Evolutionary conservation across 768 basidiomycete species (phyloP).

Genomic region (Mycena filopes): DNA sequence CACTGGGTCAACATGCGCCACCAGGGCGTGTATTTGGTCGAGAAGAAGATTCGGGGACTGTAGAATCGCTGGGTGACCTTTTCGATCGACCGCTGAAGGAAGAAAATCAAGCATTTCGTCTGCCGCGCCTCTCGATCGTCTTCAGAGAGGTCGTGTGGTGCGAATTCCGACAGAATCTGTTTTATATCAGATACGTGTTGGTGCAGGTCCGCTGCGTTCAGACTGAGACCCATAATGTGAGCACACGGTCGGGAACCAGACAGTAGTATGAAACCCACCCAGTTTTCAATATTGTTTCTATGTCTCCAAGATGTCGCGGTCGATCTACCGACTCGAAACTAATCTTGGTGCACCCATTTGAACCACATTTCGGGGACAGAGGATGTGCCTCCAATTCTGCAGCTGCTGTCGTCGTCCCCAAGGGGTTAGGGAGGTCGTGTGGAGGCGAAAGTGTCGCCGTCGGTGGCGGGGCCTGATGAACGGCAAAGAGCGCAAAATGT

Average conservation of each 20-base stretch:
- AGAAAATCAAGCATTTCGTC: constrained; percentile 12
- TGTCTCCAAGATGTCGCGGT: background rate
- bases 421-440: background rate
- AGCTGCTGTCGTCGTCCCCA: background rate
- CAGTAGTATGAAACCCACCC: background rate
- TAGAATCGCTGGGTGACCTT: constrained; percentile 15
- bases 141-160: constrained; percentile 8
- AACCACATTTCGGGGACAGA: background rate
- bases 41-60: constrained; percentile 8
- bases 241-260: background rate
- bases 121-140: constrained; percentile 11
- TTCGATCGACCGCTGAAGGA: constrained; percentile 17
- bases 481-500: constrained; percentile 18
- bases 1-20: constrained; percentile 11
- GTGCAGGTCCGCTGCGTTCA: background rate
- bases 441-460: background rate
- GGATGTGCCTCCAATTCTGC: no score
- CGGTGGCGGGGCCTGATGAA: background rate
- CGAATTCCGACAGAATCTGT: constrained; percentile 2
- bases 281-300: constrained; percentile 1
- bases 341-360: background rate
- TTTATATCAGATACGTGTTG: constrained; percentile 16
- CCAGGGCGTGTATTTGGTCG: background rate
- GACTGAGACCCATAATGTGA: background rate
- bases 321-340: background rate